phyloP scores from a whole-genome alignment of 2,329 filamentous ascomycete genomes.

The Penicillium aurantiogriseum region DNA sequence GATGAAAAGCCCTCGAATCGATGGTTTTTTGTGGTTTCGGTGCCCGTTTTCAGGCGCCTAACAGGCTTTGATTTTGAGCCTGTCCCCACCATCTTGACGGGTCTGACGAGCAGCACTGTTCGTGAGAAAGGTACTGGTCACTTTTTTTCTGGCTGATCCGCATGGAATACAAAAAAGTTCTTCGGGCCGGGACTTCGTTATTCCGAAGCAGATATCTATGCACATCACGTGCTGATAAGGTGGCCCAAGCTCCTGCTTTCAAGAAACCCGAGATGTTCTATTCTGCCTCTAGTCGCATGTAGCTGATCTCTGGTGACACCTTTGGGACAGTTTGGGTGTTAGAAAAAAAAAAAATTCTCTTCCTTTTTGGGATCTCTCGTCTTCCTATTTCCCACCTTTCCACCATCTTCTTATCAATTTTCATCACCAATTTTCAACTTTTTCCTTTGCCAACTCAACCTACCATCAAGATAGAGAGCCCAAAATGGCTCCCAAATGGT shows the following conservation, averaged over 20 bases:
- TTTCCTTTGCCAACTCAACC: background rate
- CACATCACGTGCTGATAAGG: conserved; percentile 28
- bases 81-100: conserved; percentile 49
- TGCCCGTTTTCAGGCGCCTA: conserved; percentile 66
- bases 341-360: background rate
- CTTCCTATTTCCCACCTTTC: background rate
- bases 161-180: conserved; percentile 40
- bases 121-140: conserved; percentile 21
- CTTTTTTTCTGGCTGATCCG: conserved; percentile 18
- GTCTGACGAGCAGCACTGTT: conserved; percentile 28
- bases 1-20: conserved; percentile 88
- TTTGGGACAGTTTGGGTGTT: background rate
- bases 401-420: background rate
- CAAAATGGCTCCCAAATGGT: conserved; percentile 60
- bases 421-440: background rate
- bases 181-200: conserved; percentile 31
- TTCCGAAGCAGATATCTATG: conserved; percentile 30
- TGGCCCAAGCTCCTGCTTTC: conserved; percentile 38
- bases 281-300: background rate
- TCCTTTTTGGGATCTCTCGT: background rate
- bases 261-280: conserved; percentile 7
- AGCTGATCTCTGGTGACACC: background rate
- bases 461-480: background rate
- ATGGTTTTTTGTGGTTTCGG: conserved; percentile 76
- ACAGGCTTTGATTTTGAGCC: conserved; percentile 68